A percentile compares a stretch with the other conserved stretches of the same genome.
phyloP scores from a whole-genome alignment of 2,329 filamentous ascomycete genomes.

The Paraphaeosphaeria minitans region DNA sequence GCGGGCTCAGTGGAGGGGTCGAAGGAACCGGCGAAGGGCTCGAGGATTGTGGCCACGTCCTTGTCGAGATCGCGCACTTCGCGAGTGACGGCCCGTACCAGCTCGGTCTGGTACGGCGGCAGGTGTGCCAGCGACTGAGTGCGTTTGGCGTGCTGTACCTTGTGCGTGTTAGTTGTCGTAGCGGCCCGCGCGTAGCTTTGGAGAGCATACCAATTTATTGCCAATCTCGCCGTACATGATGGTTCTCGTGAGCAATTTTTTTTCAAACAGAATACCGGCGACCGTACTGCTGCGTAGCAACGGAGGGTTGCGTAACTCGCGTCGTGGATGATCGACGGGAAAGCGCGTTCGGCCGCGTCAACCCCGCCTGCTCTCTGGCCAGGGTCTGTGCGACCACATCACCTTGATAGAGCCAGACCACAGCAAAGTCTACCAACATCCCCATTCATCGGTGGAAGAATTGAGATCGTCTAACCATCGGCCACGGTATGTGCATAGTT shows the following conservation, averaged over 20 bases:
- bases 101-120: slow-evolving; percentile 89
- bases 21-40: slow-evolving; percentile 83
- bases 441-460: no score
- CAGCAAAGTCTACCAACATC: no score
- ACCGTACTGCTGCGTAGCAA: not conserved
- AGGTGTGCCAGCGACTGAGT: slow-evolving; percentile 85
- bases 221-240: slow-evolving; percentile 86
- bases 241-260: not conserved
- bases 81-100: slow-evolving; percentile 83
- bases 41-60: slow-evolving; percentile 78
- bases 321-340: not conserved
- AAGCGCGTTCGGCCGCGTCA: not conserved
- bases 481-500: not conserved
- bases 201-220: slow-evolving; percentile 72
- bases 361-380: not conserved
- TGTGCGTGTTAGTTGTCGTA: slow-evolving; percentile 3
- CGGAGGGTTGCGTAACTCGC: not conserved
- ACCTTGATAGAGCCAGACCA: not conserved
- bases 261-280: not conserved
- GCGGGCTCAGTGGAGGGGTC: slow-evolving; percentile 82
- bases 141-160: slow-evolving; percentile 96
- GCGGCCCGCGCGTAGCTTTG: not conserved
- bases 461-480: not conserved
- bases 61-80: slow-evolving; percentile 94
- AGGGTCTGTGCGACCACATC: not conserved